These are phyloP conservation scores for Apiospora hydei DNA, from an alignment of 2,329 filamentous ascomycete species.

Conservation along the genomic window DNA sequence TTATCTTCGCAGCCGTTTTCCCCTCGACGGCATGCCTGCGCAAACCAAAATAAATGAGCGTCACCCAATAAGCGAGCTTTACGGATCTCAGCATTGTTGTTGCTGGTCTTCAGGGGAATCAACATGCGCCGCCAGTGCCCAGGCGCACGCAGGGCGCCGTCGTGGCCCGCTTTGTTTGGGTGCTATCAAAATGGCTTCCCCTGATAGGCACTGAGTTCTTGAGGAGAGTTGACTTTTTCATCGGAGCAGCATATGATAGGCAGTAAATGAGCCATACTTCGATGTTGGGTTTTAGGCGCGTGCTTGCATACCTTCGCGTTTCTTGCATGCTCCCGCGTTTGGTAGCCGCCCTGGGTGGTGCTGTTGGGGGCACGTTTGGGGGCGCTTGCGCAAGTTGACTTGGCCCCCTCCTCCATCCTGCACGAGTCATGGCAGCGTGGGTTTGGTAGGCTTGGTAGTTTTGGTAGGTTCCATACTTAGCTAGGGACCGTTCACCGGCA, in stretches of 20 bases:
- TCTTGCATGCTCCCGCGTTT: background rate
- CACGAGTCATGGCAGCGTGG: background rate
- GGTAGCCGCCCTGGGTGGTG: background rate
- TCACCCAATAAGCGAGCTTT: background rate
- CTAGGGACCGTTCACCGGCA: background rate
- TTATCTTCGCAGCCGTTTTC: background rate
- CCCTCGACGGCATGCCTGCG: background rate
- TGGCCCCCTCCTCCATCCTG: background rate
- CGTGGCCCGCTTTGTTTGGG: background rate
- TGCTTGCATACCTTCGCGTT: background rate
- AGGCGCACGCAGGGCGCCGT: background rate
- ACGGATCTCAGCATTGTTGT: background rate
- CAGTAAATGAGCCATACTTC: background rate
- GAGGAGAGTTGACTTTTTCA: background rate
- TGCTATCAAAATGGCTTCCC: background rate
- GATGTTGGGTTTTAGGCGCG: background rate
- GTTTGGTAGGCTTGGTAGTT: background rate
- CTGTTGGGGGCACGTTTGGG: background rate
- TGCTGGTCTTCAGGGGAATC: background rate
- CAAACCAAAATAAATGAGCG: background rate
- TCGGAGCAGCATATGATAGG: background rate
- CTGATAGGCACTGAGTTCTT: background rate
- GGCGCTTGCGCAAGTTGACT: constrained; percentile 1
- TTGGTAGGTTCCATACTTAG: no score
- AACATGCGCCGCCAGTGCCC: background rate